Evolutionary conservation across 176 grass and related monocot species (phyloP).

Genomic region (Phyllostachys edulis): DNA sequence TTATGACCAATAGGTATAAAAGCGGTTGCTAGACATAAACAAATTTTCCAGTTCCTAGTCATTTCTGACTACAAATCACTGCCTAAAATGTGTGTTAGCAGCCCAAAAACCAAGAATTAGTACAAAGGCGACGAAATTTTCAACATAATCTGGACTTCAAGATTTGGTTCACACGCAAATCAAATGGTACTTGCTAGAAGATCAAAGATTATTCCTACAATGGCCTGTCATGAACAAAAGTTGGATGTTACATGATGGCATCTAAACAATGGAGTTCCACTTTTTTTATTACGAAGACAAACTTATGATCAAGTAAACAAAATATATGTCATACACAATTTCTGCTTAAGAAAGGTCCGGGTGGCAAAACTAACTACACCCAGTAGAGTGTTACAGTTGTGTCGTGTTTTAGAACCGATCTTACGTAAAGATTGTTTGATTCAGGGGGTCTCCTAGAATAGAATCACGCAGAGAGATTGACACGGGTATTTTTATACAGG

Average conservation of each 20-base stretch:
- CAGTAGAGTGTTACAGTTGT: not conserved
- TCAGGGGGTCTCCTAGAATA: too few relatives aligned
- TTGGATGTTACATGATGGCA: not conserved
- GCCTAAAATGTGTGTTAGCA: conserved; percentile 2
- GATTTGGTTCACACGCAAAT: not conserved
- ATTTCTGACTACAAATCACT: not conserved
- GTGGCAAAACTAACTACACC: not conserved
- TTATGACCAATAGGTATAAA: not conserved
- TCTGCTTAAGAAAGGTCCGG: not conserved
- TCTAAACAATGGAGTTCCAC: not conserved
- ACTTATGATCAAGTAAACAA: not conserved
- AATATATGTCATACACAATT: not conserved
- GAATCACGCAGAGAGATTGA: too few relatives aligned
- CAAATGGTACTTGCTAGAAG: not conserved
- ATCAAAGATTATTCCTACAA: not conserved
- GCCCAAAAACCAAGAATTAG: not conserved
- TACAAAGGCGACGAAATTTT: not conserved
- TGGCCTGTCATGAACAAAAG: not conserved
- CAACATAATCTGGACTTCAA: not conserved
- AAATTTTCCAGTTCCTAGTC: too few relatives aligned
- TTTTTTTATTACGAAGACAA: not conserved
- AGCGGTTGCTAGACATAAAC: not conserved
- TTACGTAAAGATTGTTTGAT: too few relatives aligned
- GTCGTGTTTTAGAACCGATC: too few relatives aligned
- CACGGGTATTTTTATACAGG: too few relatives aligned